Percentiles rank a stretch among this genome's conserved stretches.
Conservation (phyloP, 2,329 filamentous ascomycete genomes). For the Aureobasidium musti region DNA sequence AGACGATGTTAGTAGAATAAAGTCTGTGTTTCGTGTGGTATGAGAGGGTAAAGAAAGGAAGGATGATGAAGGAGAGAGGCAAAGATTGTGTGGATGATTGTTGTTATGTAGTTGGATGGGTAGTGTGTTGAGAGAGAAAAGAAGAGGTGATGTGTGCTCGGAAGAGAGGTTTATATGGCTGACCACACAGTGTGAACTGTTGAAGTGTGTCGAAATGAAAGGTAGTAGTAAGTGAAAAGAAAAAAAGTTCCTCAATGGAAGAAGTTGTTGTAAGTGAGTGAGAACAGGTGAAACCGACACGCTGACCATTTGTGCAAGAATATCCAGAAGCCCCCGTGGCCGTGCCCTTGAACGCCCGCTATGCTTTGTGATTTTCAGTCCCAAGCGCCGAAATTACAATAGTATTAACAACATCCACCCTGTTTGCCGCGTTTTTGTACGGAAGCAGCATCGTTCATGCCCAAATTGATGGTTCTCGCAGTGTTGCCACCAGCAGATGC, state of each 20-base stretch:
- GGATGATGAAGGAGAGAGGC: not conserved
- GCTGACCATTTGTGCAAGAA: not conserved
- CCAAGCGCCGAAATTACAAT: not conserved
- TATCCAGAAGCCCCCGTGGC: not conserved
- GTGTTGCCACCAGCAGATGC: constrained; percentile 49
- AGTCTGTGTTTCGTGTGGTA: not conserved
- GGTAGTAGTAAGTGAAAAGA: not conserved
- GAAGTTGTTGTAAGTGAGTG: not conserved
- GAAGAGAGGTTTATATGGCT: not conserved
- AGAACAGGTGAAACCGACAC: not conserved
- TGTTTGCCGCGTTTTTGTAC: constrained; percentile 37
- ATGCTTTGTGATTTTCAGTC: not conserved
- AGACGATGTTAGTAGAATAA: not conserved
- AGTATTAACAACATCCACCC: constrained; percentile 39
- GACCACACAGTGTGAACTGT: not conserved
- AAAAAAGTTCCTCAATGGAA: not conserved
- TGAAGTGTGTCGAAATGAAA: not conserved
- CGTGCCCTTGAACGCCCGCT: constrained; percentile 25
- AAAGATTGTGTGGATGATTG: not conserved
- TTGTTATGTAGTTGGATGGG: not conserved
- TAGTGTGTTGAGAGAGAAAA: not conserved
- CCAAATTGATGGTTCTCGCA: constrained; percentile 48
- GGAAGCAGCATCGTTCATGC: constrained; percentile 45
- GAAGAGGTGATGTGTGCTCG: not conserved
- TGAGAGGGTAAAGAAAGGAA: not conserved